phyloP scores from a whole-genome alignment of 208 protist species.

The Acanthamoeba sp. region DNA sequence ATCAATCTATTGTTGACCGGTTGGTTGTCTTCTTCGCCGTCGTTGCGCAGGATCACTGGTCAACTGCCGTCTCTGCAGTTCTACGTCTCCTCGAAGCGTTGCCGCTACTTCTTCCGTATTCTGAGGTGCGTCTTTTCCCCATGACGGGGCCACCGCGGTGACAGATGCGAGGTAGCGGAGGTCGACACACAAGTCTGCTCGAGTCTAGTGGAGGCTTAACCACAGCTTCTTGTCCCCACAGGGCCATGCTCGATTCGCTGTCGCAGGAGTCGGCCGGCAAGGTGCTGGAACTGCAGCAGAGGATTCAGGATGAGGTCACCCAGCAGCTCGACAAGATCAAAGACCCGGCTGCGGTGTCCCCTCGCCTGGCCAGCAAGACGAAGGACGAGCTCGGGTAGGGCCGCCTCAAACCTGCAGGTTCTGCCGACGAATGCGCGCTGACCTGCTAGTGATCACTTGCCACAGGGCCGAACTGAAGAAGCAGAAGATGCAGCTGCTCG shows the following conservation, averaged over 20 bases:
- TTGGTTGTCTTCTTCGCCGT: neutral
- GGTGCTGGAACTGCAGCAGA: neutral
- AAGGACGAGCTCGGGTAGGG: constrained; percentile 32
- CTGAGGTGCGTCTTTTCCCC: neutral
- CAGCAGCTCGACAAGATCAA: constrained; percentile 21
- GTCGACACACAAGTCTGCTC: too few relatives aligned
- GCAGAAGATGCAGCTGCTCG: constrained; percentile 44
- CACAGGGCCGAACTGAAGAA: neutral
- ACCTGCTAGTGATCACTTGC: neutral
- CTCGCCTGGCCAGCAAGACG: neutral
- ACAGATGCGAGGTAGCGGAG: too few relatives aligned
- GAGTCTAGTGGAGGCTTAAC: neutral
- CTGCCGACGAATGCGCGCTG: too few relatives aligned
- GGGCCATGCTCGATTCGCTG: constrained; percentile 24
- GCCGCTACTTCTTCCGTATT: constrained; percentile 65
- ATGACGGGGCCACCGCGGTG: too few relatives aligned
- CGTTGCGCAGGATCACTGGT: constrained; percentile 6
- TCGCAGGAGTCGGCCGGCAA: constrained; percentile 31
- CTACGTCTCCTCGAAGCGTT: constrained; percentile 44
- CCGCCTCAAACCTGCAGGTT: neutral
- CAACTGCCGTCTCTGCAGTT: constrained; percentile 47
- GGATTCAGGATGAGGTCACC: constrained; percentile 30
- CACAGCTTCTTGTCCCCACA: neutral
- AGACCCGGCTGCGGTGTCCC: neutral
- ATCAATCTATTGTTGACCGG: neutral